Percentiles rank a stretch among this genome's conserved stretches.
Conservation (phyloP, 1,139 yeast genomes). For the Candida gigantensis region DNA sequence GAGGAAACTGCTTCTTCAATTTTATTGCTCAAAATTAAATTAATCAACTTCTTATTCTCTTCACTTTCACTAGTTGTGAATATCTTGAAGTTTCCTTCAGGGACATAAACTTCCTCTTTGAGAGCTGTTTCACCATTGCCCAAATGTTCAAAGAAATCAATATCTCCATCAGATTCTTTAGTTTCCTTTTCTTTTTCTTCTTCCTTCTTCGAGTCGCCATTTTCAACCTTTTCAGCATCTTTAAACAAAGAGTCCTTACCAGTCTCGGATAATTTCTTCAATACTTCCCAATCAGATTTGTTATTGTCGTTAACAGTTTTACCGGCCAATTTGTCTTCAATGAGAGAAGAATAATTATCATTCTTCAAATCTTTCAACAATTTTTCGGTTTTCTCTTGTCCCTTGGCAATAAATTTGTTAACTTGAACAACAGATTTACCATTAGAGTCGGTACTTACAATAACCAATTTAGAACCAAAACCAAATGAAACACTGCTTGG, state of each 20-base stretch:
- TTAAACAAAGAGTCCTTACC: conserved; percentile 46
- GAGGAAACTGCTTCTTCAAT: conserved; percentile 66
- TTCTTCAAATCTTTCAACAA: conserved; percentile 61
- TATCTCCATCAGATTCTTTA: conserved; percentile 42
- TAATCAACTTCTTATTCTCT: conserved; percentile 48
- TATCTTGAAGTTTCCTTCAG: conserved; percentile 49
- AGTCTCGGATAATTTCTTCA: conserved; percentile 54
- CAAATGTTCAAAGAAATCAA: conserved; percentile 49
- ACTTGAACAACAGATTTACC: conserved; percentile 52
- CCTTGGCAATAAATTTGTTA: conserved; percentile 46
- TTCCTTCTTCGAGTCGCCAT: conserved; percentile 18
- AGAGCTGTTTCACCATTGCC: conserved; percentile 29
- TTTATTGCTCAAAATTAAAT: conserved; percentile 63
- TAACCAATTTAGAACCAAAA: conserved; percentile 86
- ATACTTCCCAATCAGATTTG: conserved; percentile 75
- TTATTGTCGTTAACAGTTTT: conserved; percentile 44
- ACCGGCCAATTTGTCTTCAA: conserved; percentile 50
- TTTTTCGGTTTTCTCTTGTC: conserved; percentile 41
- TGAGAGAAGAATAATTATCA: conserved; percentile 54
- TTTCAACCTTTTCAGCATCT: conserved; percentile 9
- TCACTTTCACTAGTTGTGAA: conserved; percentile 22
- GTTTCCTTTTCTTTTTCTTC: conserved; percentile 12
- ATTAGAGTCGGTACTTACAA: conserved; percentile 45
- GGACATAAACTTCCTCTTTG: conserved; percentile 28
- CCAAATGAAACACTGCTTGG: conserved; percentile 85